Base-by-base conservation (phyloP, 2,329 filamentous ascomycete genomes). In the Rachicladosporium sp. region DNA sequence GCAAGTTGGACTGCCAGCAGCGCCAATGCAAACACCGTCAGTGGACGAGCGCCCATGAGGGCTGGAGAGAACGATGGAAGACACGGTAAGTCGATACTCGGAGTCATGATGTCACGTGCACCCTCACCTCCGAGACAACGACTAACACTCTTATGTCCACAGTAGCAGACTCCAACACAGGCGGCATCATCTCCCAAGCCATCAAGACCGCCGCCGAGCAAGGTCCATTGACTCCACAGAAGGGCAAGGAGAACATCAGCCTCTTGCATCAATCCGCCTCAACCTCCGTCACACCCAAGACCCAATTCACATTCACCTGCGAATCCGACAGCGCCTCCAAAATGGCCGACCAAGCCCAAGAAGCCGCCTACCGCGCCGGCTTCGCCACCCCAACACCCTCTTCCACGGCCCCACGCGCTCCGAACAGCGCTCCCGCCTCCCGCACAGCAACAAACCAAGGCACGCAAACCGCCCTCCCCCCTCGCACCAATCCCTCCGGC, bases 221-320 rank as follows among this genome's bases (percentile, higher is more conserved):
- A 47, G 71, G 74, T 38, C 59, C 55, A 31, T 65, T 71, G 10
- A 69, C 74, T 2, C 67, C 71, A 10, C 60, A 63, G 13, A 71
- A 69, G 50, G 82, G 79, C 10, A 79, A 86, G 56, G 83, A 89
- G 55, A 91, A 86, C 60, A 70, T 80, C 46, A 89, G 82, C 59
- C 70, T 88, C 43, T 64, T 93, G 36, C 79, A 85, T 42, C 81
- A 85, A 56, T 77, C 82, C 58, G 66, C 73, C 11, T 62, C 69
- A 4, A 68, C 69, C 13, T 50, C 47, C 42, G 57, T 73, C 3
- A 77, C 73, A 29, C 75, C 80, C 4, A 85, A 87, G 41, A 82
- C 83, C 0, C 86, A 95, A 52, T 98, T 98, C 59, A 98, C 91
- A 7, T 98, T 98, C 57, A 93, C 86, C 9, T 95, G 87, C 61